Evolutionary conservation across 2,329 filamentous ascomycete species (phyloP).

Genomic region (Reticulascus tulasneorum): DNA sequence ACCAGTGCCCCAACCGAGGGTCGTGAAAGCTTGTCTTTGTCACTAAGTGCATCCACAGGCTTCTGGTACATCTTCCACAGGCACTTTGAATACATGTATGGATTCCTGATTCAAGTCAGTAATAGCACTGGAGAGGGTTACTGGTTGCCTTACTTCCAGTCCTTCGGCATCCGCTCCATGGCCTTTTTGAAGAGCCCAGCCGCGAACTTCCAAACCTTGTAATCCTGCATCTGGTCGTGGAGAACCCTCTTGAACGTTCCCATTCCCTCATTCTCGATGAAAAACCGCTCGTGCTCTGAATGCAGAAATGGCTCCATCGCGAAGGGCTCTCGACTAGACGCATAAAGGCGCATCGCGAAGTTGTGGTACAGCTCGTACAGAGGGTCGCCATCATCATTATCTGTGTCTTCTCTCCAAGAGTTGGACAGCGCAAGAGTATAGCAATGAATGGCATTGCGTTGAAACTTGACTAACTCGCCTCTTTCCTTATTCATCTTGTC

Average conservation of each 20-base stretch:
- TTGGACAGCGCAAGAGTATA: constrained; percentile 60
- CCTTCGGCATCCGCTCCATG: constrained; percentile 47
- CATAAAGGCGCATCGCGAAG: constrained; percentile 59
- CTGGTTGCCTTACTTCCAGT: constrained; percentile 50
- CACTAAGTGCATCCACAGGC: constrained; percentile 37
- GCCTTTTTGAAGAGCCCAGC: constrained; percentile 53
- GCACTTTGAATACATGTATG: constrained; percentile 59
- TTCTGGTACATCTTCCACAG: constrained; percentile 62
- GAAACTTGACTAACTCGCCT: constrained; percentile 67
- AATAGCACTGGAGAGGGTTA: not conserved
- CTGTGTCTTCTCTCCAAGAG: constrained; percentile 41
- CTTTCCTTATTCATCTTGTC: constrained; percentile 88
- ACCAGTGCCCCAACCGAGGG: constrained; percentile 40
- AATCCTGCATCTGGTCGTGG: constrained; percentile 54
- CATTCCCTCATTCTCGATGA: constrained; percentile 46
- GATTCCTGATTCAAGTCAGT: constrained; percentile 38
- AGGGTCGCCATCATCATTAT: constrained; percentile 45
- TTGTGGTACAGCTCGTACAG: constrained; percentile 57
- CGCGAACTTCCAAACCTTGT: constrained; percentile 60
- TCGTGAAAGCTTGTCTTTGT: constrained; percentile 33
- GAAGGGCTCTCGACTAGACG: constrained; percentile 58
- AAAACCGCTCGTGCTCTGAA: constrained; percentile 52
- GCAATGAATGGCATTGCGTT: constrained; percentile 79
- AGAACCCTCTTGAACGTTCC: constrained; percentile 49
- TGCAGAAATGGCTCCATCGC: constrained; percentile 60